These are phyloP conservation scores for Suillus placidus DNA, from an alignment of 768 basidiomycete species.

Conservation along the genomic window DNA sequence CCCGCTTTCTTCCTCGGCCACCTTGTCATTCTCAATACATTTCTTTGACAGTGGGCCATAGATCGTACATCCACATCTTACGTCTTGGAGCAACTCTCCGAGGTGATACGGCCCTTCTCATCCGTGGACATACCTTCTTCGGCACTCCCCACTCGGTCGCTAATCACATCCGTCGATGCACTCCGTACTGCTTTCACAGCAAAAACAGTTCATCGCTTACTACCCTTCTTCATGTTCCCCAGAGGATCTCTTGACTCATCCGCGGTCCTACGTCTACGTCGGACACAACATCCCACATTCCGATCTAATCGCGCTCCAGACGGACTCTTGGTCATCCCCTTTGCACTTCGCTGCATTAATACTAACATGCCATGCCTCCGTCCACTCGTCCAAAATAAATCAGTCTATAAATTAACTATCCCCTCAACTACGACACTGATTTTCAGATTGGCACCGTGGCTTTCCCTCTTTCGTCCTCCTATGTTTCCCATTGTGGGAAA, in stretches of 20 bases:
- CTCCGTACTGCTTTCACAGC: background rate
- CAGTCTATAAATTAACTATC: slow-evolving; percentile 6
- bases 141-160: background rate
- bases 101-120: slow-evolving; percentile 16
- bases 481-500: slow-evolving; percentile 12
- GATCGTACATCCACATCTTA: slow-evolving; percentile 10
- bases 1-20: too few relatives aligned
- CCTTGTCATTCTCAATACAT: too few relatives aligned
- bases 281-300: background rate
- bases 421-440: slow-evolving; percentile 13
- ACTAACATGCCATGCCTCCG: too few relatives aligned
- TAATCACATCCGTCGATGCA: background rate
- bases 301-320: slow-evolving; percentile 19
- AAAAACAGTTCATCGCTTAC: background rate
- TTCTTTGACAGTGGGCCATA: background rate
- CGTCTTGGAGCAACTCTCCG: slow-evolving; percentile 11
- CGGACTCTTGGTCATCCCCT: slow-evolving; percentile 20
- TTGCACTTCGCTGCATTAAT: background rate
- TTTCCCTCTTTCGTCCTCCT: slow-evolving; percentile 1
- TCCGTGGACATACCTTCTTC: slow-evolving; percentile 34
- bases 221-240: background rate
- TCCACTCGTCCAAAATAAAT: background rate
- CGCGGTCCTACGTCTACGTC: slow-evolving; percentile 4
- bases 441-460: slow-evolving; percentile 29
- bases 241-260: background rate